phyloP scores from a whole-genome alignment of 768 basidiomycete genomes.

The Rhodotorula kratochvilovae region DNA sequence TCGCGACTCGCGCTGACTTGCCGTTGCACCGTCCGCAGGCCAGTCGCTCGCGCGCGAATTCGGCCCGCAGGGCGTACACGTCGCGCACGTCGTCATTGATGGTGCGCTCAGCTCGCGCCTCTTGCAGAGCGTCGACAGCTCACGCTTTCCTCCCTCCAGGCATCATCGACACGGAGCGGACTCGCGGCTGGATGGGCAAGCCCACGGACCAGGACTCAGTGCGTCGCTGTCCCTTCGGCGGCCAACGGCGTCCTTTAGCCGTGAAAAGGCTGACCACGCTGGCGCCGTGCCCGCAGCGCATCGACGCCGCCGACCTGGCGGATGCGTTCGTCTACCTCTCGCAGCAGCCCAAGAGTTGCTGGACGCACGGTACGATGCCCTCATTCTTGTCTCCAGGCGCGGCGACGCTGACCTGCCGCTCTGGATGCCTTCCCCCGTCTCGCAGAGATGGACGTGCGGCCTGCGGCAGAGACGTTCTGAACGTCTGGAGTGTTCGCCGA shows the following conservation, averaged over 20 bases:
- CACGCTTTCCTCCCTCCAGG: slow-evolving; percentile 1
- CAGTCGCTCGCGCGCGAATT: slow-evolving; percentile 44
- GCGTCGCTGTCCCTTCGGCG: too few species aligned
- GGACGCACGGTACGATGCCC: slow-evolving; percentile 40
- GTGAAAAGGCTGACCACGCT: not conserved
- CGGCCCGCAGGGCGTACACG: slow-evolving; percentile 42
- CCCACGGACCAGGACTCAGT: slow-evolving; percentile 6
- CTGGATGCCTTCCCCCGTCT: not conserved
- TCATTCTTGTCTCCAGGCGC: too few species aligned
- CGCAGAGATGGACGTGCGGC: slow-evolving; percentile 38
- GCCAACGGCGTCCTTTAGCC: not conserved
- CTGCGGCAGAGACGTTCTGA: slow-evolving; percentile 31
- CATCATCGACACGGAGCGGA: slow-evolving; percentile 33
- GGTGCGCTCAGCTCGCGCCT: slow-evolving; percentile 21
- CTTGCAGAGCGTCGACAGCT: not conserved
- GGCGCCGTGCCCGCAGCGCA: slow-evolving; percentile 11
- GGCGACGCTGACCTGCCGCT: too few species aligned
- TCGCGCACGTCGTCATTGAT: slow-evolving; percentile 42
- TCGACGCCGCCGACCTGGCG: slow-evolving; percentile 36
- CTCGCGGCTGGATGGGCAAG: not conserved
- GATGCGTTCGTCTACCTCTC: slow-evolving; percentile 18
- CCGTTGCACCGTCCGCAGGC: not conserved
- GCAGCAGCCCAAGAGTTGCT: slow-evolving; percentile 38
- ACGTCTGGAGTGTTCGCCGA: too few species aligned
- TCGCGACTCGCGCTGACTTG: not conserved